Evolutionary conservation across 345 rosid species (phyloP).

Genomic region (Kernera saxatilis): DNA sequence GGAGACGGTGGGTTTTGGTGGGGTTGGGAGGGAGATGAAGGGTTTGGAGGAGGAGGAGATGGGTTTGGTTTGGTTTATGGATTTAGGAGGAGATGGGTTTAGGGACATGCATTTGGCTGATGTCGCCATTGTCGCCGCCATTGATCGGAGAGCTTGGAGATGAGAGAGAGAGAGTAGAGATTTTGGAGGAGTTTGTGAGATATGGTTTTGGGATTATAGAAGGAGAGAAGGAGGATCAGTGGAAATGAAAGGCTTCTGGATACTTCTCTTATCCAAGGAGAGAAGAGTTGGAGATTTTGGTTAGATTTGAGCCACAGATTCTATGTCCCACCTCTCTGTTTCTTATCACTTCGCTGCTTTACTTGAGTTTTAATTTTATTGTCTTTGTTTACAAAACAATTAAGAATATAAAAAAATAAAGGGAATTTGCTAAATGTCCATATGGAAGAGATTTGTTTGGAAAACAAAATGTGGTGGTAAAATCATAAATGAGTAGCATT

Average conservation of each 20-base stretch:
- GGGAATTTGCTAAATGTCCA: too few species aligned
- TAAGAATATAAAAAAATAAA: too few species aligned
- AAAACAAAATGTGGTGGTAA: too few species aligned
- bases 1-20: conserved; percentile 19
- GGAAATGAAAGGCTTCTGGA: conserved; percentile 36
- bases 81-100: conserved; percentile 42
- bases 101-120: conserved; percentile 57
- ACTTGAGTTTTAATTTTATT: too few species aligned
- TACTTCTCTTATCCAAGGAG: conserved; percentile 59
- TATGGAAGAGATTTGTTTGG: too few species aligned
- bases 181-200: neutral
- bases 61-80: conserved; percentile 37
- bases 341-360: conserved; percentile 29
- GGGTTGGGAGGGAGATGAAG: conserved; percentile 18
- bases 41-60: conserved; percentile 12
- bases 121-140: conserved; percentile 65
- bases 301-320: conserved; percentile 16
- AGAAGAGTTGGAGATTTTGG: conserved; percentile 33
- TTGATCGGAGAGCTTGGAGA: conserved; percentile 7
- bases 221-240: conserved; percentile 34
- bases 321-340: conserved; percentile 2
- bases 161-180: conserved; percentile 15
- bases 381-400: too few species aligned
- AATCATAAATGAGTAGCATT: too few species aligned
- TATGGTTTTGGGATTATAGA: conserved; percentile 14